Conservation (phyloP, 2,329 filamentous ascomycete species). For the Pseudogymnoascus sp. region DNA sequence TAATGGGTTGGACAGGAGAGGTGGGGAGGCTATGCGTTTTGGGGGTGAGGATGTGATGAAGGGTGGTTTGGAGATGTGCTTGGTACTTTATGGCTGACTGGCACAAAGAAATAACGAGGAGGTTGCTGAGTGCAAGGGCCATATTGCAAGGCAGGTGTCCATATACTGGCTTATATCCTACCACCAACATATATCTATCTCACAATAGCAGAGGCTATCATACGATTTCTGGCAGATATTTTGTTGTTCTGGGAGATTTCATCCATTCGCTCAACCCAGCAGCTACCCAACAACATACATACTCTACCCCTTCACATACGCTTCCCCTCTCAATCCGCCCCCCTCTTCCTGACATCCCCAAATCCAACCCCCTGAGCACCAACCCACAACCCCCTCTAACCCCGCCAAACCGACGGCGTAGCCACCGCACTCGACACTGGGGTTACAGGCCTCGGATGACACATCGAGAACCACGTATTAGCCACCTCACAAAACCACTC, state of each 20-base stretch:
- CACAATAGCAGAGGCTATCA: not conserved
- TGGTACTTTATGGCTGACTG: too few relatives aligned
- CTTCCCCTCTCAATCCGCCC: not conserved
- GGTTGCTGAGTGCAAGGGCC: not conserved
- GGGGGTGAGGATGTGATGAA: slow-evolving; percentile 34
- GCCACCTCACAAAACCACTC: not conserved
- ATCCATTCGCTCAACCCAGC: not conserved
- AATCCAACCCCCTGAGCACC: not conserved
- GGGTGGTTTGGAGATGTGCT: not conserved
- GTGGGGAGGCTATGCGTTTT: slow-evolving; percentile 35
- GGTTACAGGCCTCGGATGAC: not conserved
- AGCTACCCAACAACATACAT: not conserved
- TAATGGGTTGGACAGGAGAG: slow-evolving; percentile 45
- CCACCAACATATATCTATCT: not conserved
- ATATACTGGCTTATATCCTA: not conserved
- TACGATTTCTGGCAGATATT: not conserved
- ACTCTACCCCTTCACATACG: not conserved
- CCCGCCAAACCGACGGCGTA: not conserved
- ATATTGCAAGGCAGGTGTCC: not conserved
- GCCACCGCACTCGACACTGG: not conserved
- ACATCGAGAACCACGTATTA: not conserved
- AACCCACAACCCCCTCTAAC: not conserved
- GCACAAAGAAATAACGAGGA: not conserved
- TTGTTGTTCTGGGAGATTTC: not conserved
- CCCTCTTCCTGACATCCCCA: not conserved